Percentiles rank a stretch among this genome's conserved stretches.
These are phyloP conservation scores for Huntiella omanensis DNA, from an alignment of 2,329 filamentous ascomycete species.

Conservation along the genomic window DNA sequence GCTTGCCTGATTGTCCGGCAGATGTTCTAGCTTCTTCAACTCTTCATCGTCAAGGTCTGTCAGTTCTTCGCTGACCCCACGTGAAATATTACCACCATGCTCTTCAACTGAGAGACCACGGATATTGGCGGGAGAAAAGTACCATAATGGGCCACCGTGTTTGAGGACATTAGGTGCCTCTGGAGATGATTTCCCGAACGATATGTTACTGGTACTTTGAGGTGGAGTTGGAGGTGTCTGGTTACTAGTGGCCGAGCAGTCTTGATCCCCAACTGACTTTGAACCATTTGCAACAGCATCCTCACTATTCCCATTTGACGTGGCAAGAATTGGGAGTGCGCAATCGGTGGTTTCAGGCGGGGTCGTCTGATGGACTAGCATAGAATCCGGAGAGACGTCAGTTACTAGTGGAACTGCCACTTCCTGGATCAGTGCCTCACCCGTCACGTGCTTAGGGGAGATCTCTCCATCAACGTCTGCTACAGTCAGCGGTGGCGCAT, in stretches of 20 bases:
- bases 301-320: not conserved
- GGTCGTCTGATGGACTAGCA: constrained; percentile 3
- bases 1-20: not conserved
- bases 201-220: constrained; percentile 10
- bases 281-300: not conserved
- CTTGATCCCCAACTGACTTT: not conserved
- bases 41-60: constrained; percentile 88
- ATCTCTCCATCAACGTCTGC: too few relatives aligned
- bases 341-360: constrained; percentile 7
- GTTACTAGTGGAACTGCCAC: too few relatives aligned
- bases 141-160: constrained; percentile 9
- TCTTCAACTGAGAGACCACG: constrained; percentile 21
- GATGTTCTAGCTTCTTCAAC: constrained; percentile 43
- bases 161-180: constrained; percentile 6
- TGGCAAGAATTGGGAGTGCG: not conserved
- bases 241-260: not conserved
- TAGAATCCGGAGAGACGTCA: not conserved
- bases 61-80: constrained; percentile 63
- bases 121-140: constrained; percentile 4
- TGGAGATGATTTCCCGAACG: constrained; percentile 1
- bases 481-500: constrained; percentile 5
- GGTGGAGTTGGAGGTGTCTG: constrained; percentile 10
- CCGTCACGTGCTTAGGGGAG: too few relatives aligned
- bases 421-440: too few relatives aligned
- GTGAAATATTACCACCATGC: constrained; percentile 48